Evolutionary conservation across 345 rosid species (phyloP).

Genomic region (Pelargonium nanum): DNA sequence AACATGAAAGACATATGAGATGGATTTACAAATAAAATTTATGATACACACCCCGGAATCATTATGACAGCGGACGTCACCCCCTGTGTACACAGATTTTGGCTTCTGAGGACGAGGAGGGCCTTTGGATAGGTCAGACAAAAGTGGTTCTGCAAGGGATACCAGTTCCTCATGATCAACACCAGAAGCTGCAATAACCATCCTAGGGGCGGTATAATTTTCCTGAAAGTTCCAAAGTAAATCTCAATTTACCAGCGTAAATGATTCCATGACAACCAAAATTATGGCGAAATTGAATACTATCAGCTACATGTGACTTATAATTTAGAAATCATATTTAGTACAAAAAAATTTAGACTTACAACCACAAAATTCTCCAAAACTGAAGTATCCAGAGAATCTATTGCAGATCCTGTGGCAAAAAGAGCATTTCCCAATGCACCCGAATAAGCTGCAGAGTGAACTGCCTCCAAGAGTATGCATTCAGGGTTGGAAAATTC

Average conservation of each 20-base stretch:
- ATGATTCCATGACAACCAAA: slow-evolving; percentile 3
- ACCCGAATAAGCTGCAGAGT: slow-evolving; percentile 74
- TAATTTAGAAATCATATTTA: neutral
- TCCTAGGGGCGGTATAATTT: slow-evolving; percentile 64
- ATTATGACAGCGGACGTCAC: slow-evolving; percentile 77
- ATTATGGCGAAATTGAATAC: neutral
- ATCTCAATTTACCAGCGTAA: neutral
- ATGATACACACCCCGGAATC: slow-evolving; percentile 58
- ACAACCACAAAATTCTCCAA: slow-evolving; percentile 74
- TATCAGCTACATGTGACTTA: slow-evolving; percentile 6
- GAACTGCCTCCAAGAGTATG: slow-evolving; percentile 73
- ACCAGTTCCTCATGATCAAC: slow-evolving; percentile 70
- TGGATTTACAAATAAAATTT: neutral
- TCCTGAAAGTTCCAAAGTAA: slow-evolving; percentile 39
- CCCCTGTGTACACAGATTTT: slow-evolving; percentile 71
- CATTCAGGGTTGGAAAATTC: slow-evolving; percentile 65
- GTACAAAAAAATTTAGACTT: slow-evolving; percentile 16
- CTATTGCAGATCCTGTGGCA: slow-evolving; percentile 66
- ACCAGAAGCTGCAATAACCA: slow-evolving; percentile 82
- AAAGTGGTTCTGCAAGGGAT: slow-evolving; percentile 71
- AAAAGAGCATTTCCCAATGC: slow-evolving; percentile 83
- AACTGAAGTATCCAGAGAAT: slow-evolving; percentile 35
- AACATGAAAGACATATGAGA: slow-evolving; percentile 5
- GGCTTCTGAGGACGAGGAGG: slow-evolving; percentile 40
- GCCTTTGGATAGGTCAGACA: slow-evolving; percentile 62